These are phyloP conservation scores for Anaeromyces robustus DNA, from an alignment of 192 early-diverging fungal species.

Conservation along the genomic window DNA sequence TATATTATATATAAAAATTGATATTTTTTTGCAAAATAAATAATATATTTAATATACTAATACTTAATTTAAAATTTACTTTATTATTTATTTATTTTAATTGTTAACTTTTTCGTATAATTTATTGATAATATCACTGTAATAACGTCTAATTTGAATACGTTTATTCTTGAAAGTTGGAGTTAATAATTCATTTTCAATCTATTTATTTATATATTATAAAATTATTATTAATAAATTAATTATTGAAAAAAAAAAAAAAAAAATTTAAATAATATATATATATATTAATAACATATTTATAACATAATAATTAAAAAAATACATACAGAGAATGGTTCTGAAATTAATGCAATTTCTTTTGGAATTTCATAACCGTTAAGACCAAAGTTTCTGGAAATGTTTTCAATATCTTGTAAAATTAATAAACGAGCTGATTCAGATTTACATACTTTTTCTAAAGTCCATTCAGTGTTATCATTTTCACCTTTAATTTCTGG, in stretches of 20 bases:
- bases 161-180: neutral
- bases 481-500: neutral
- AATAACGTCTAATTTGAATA: neutral
- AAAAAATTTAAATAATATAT: no score
- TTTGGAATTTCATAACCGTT: slow-evolving; percentile 1
- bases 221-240: no score
- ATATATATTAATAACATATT: no score
- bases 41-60: no score
- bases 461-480: neutral
- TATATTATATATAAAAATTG: no score
- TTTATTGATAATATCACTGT: neutral
- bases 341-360: neutral
- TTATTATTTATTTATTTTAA: neutral
- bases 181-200: slow-evolving; percentile 3
- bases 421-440: neutral
- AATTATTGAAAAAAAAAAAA: no score
- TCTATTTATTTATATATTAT: no score
- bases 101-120: neutral
- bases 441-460: neutral
- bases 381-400: neutral
- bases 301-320: no score
- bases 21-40: no score
- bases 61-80: no score
- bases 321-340: slow-evolving; percentile 4
- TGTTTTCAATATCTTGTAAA: neutral